Conservation (phyloP, 1,284 basidiomycete genomes). For the Malassezia pachydermatis region DNA sequence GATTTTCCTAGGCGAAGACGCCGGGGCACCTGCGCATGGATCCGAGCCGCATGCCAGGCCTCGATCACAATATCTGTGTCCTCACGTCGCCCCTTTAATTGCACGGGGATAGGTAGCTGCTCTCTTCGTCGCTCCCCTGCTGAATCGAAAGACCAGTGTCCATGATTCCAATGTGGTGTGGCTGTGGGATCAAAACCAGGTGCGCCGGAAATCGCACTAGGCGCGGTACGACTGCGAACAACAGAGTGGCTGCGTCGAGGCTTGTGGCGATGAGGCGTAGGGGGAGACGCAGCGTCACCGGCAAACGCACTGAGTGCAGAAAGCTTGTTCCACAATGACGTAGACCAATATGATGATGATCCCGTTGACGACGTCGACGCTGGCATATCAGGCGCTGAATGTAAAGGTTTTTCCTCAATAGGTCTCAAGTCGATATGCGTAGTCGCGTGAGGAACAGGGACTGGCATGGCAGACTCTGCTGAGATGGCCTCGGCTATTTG, state of each 20-base stretch:
- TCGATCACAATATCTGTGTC: slow-evolving; percentile 36
- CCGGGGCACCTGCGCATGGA: slow-evolving; percentile 56
- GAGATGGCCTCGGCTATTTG: slow-evolving; percentile 6
- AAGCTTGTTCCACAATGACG: slow-evolving; percentile 10
- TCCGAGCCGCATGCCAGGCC: slow-evolving; percentile 29
- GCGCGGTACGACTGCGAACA: background rate
- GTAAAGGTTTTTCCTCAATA: background rate
- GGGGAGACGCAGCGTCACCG: background rate
- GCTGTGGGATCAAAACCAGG: slow-evolving; percentile 34
- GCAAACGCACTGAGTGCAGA: slow-evolving; percentile 2
- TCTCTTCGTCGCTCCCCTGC: slow-evolving; percentile 10
- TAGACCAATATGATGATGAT: background rate
- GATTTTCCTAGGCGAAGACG: slow-evolving; percentile 63
- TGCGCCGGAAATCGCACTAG: slow-evolving; percentile 24
- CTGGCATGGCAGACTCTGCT: slow-evolving; percentile 1
- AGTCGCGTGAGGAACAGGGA: slow-evolving; percentile 9
- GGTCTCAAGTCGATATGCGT: background rate
- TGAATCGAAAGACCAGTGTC: slow-evolving; percentile 34
- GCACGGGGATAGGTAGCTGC: slow-evolving; percentile 26
- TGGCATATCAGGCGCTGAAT: background rate
- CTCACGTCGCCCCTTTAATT: slow-evolving; percentile 26
- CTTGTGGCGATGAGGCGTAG: background rate
- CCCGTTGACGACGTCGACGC: background rate
- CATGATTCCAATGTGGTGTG: slow-evolving; percentile 37
- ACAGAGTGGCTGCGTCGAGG: slow-evolving; percentile 4